Conservation (phyloP, 139 green algal species). For the Chlamydomonas sp. region DNA sequence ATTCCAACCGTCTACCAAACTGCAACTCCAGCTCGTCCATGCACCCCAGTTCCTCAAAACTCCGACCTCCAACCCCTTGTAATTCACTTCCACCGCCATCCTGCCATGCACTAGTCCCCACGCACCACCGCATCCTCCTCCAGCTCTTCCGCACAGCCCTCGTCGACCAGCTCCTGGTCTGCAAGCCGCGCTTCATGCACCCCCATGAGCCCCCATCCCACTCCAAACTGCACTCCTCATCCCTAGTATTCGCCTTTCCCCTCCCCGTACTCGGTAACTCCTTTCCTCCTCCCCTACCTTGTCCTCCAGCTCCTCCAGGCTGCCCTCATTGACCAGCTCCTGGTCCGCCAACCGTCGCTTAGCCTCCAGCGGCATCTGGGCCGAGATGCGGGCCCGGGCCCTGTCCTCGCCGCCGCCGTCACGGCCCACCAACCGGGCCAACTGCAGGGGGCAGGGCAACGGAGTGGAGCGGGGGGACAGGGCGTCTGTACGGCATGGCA, state of each 20-base stretch:
- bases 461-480: too few relatives aligned
- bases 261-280: not conserved
- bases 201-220: not conserved
- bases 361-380: conserved; percentile 74
- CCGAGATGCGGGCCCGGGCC: conserved; percentile 58
- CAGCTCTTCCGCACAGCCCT: too few relatives aligned
- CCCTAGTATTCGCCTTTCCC: not conserved
- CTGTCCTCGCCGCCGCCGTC: conserved; percentile 56
- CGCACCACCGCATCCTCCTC: too few relatives aligned
- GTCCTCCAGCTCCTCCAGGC: conserved; percentile 40
- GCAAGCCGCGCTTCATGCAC: not conserved
- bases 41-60: too few relatives aligned
- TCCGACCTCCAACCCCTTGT: too few relatives aligned
- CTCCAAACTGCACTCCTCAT: not conserved
- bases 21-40: too few relatives aligned
- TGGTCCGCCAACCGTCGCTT: conserved; percentile 66
- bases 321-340: conserved; percentile 73
- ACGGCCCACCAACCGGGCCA: conserved; percentile 64
- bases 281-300: conserved; percentile 38
- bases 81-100: too few relatives aligned
- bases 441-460: conserved; percentile 42
- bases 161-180: too few relatives aligned
- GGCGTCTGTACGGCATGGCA: too few relatives aligned
- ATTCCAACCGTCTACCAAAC: too few relatives aligned
- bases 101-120: too few relatives aligned